Base-by-base conservation (phyloP, 768 basidiomycete genomes). In the Chalciporus piperatus region DNA sequence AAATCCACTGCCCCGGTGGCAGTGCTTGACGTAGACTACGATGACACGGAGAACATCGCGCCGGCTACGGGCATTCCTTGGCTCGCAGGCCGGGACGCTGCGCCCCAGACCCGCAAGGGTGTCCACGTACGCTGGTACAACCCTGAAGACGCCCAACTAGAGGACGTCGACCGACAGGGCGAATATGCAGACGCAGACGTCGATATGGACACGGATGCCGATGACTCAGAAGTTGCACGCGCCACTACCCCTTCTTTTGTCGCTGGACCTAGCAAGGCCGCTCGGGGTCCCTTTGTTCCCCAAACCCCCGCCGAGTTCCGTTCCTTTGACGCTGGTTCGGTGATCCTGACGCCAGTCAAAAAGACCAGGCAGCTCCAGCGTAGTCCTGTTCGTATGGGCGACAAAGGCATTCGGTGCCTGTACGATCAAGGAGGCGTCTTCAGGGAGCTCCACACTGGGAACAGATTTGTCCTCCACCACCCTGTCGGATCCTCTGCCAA, bases 261-360 rank as follows among this genome's bases (percentile, higher is more conserved):
- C 22, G 38, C 35, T 3, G 52, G 41, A 14, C 46, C 47, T 1
- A 38, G 30, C 16, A 19, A 47, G 20, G 17, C 11, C 2, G 42
- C 10, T 12, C 51, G 51, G 12, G 43, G 11, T 16, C 45, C 20
- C 9, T 56, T 61, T 19, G 6, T 37, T 16, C 60, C 54, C 1
- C 50, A 60, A 19, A 65, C 66, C 0, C 68, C 66, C 1, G 41
- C 63, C 39, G 35, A 48, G 2, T 49, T 43, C 14, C 50, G 57
- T 14, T 19, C 63, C 5, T 69, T 59, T 25, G 54, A 70, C 14
- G 62, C 70, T 1, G 68, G 68, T 6, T 69, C 68, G 13, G 69
- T 69, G 2, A 42, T 68, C 46, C 47, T 2, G 12, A 71, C 69
- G 0, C 68, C 69, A 1, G 39, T 65, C 16, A 70, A 70, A 58